Evolutionary conservation across 2,329 filamentous ascomycete genomes (phyloP), one percentile per base, ranked within the genome.

Genomic region (Erysiphe pulchra): DNA sequence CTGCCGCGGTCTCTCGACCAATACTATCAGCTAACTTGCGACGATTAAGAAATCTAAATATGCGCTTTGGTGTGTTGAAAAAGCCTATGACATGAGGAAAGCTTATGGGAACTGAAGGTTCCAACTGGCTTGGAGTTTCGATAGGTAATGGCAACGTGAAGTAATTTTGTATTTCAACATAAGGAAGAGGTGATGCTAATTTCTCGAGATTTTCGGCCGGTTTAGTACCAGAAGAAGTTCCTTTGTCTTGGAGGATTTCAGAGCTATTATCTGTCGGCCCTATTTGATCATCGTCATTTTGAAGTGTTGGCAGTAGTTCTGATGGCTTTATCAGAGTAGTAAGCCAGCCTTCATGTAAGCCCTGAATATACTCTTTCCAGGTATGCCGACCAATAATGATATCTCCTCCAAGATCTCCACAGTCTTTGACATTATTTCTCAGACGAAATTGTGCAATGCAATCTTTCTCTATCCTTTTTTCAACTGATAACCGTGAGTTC

Each of bases 351-450:
- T 98, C 90, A 59, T 98, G 90, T 52, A 95, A 58, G 41, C 90
- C 90, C 48, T 86, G 71, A 20, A 95, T 66, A 60, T 95, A 98
- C 62, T 98, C 90, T 63, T 94, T 98, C 90, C 90, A 98, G 10
- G 87, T 78, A 59, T 94, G 81, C 47, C 87, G 68, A 12, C 90
- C 90, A 54, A 98, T 74, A 16, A 95, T 75, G 45, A 98, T 69
- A 58, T 95, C 87, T 40, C 90, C 90, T 50, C 71, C 71, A 18
- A 79, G 66, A 10, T 82, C 86, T 4, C 77, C 67, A 56, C 79
- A 87, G 32, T 82, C 75, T 24, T 65, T 67, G 10, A 87, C 71
- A 7, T 77, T 77, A 49, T 75, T 74, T 51, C 67, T 71, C 55
- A 68, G 65, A 53, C 86, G 71, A 45, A 79, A 63, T 10, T 71